A percentile compares a stretch with the other conserved stretches of the same genome.
Conservation (phyloP, 2,329 filamentous ascomycete species). For the Colletotrichum spaethianum region DNA sequence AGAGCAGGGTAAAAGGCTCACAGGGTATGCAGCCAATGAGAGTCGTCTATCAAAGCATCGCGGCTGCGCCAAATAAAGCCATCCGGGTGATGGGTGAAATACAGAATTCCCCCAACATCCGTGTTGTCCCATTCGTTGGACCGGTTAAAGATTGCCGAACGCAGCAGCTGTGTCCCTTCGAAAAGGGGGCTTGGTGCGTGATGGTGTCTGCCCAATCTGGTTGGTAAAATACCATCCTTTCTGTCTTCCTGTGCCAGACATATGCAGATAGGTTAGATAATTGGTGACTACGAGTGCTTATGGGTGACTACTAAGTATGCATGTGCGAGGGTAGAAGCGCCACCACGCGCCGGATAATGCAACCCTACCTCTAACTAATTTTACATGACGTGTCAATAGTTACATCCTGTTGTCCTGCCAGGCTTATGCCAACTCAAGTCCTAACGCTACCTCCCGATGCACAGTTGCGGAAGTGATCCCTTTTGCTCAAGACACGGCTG, state of each 20-base stretch:
- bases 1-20: background rate
- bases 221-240: background rate
- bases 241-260: background rate
- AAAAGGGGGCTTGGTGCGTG: background rate
- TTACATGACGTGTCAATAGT: slow-evolving; percentile 11
- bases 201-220: background rate
- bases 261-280: background rate
- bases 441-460: slow-evolving; percentile 9
- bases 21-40: background rate
- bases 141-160: background rate
- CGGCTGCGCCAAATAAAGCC: no score
- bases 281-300: background rate
- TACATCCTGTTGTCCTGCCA: background rate
- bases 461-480: background rate
- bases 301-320: background rate
- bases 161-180: background rate
- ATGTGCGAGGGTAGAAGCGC: background rate
- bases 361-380: background rate
- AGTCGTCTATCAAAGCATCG: background rate
- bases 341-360: background rate
- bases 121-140: background rate
- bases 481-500: no score
- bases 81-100: background rate
- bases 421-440: background rate
- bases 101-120: no score